phyloP scores from a whole-genome alignment of 208 protist species.

The Leishmania tropica region DNA sequence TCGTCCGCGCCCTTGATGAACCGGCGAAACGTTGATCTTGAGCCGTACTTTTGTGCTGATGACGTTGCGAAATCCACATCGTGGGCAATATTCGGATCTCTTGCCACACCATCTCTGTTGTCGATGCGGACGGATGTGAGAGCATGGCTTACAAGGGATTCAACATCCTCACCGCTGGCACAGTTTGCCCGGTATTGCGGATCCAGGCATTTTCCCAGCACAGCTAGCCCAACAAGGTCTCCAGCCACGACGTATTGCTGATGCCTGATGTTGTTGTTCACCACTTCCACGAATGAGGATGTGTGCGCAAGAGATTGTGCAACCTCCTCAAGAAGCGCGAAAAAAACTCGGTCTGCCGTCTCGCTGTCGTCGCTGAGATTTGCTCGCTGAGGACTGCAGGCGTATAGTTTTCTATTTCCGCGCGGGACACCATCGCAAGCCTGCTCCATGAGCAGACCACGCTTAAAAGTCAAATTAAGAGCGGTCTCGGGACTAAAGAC shows the following conservation, averaged over 20 bases:
- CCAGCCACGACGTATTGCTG: constrained; percentile 89
- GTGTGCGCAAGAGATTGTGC: constrained; percentile 60
- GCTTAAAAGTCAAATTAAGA: constrained; percentile 74
- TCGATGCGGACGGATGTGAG: constrained; percentile 58
- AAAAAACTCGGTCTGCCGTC: constrained; percentile 69
- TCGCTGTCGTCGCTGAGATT: constrained; percentile 52
- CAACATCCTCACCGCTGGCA: constrained; percentile 23
- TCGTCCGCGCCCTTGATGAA: constrained; percentile 87
- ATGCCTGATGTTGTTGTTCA: constrained; percentile 74
- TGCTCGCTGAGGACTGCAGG: constrained; percentile 76
- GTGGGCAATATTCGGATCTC: constrained; percentile 40
- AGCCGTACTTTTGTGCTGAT: constrained; percentile 64
- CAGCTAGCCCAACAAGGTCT: constrained; percentile 67
- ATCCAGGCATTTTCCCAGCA: constrained; percentile 87
- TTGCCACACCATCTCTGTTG: constrained; percentile 65
- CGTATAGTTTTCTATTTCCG: constrained; percentile 71
- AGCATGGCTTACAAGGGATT: constrained; percentile 42
- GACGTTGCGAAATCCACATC: constrained; percentile 73
- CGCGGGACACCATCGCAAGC: constrained; percentile 38
- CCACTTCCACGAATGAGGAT: constrained; percentile 84
- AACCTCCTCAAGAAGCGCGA: constrained; percentile 79
- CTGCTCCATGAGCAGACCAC: constrained; percentile 86
- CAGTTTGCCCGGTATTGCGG: constrained; percentile 85
- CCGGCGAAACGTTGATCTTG: constrained; percentile 57
- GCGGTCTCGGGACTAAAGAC: constrained; percentile 76